These are phyloP conservation scores for Globisporangium megalacanthum DNA, from an alignment of 352 stramenopile species.

Conservation along the genomic window DNA sequence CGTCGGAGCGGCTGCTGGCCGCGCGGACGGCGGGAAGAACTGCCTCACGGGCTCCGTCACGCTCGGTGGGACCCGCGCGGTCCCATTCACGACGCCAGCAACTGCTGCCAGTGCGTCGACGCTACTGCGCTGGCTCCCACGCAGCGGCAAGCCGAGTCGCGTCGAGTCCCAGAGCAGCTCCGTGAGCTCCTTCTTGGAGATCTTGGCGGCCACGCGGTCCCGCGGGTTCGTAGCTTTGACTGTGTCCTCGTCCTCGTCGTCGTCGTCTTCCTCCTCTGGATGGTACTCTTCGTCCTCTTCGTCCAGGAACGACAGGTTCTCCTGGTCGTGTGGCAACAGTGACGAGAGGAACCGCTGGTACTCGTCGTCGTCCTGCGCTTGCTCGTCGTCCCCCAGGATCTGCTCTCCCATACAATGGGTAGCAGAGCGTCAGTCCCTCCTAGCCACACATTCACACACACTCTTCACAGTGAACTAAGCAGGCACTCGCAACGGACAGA, in stretches of 20 bases:
- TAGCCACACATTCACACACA: not conserved
- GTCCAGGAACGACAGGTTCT: slow-evolving; percentile 76
- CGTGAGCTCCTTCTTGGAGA: slow-evolving; percentile 81
- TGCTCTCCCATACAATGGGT: slow-evolving; percentile 1
- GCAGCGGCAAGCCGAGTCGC: slow-evolving; percentile 39
- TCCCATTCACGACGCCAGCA: not conserved
- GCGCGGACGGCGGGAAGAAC: not conserved
- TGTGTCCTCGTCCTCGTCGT: slow-evolving; percentile 38
- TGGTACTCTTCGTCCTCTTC: slow-evolving; percentile 84
- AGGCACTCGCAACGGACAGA: slow-evolving; percentile 1
- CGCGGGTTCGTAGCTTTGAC: slow-evolving; percentile 7
- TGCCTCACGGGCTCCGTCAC: no score
- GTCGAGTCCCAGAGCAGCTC: slow-evolving; percentile 81
- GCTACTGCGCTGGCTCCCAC: not conserved
- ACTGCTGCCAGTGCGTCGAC: not conserved
- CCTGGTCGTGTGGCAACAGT: slow-evolving; percentile 63
- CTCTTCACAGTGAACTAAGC: not conserved
- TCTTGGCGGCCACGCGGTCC: slow-evolving; percentile 26
- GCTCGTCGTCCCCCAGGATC: slow-evolving; percentile 21
- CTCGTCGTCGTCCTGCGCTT: slow-evolving; percentile 58
- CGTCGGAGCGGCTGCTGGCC: not conserved
- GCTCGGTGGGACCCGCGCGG: not conserved
- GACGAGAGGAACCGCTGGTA: slow-evolving; percentile 84
- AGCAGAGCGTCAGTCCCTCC: not conserved
- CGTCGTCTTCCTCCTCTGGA: slow-evolving; percentile 65